Evolutionary conservation across 257 asterid species (phyloP).

Genomic region (Henckelia pumila): DNA sequence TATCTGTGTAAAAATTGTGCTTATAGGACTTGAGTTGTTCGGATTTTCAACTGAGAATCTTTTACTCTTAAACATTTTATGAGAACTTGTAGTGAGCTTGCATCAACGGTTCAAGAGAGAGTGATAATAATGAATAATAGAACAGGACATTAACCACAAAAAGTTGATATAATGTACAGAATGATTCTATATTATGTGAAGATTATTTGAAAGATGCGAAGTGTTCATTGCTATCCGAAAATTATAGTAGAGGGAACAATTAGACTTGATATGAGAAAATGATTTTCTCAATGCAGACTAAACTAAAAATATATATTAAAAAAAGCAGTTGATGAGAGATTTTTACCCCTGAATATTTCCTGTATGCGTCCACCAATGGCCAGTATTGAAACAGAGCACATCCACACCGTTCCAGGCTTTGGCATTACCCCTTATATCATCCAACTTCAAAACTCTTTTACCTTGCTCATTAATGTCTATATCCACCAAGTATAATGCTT

Average conservation of each 20-base stretch:
- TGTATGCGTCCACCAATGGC: slow-evolving; percentile 96
- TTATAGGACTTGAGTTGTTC: no score
- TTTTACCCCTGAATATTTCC: slow-evolving; percentile 87
- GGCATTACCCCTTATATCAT: slow-evolving; percentile 71
- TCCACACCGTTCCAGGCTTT: slow-evolving; percentile 88
- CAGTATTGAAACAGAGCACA: slow-evolving; percentile 86
- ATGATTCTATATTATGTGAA: background rate
- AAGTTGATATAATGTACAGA: background rate
- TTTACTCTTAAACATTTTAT: no score
- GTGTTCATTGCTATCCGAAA: background rate
- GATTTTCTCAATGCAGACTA: background rate
- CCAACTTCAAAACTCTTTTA: slow-evolving; percentile 71
- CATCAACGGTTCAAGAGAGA: no score
- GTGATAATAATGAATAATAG: no score
- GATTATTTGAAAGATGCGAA: background rate
- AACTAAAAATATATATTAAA: no score
- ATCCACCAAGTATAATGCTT: slow-evolving; percentile 93
- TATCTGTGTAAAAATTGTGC: no score
- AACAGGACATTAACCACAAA: background rate
- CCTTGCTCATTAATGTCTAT: slow-evolving; percentile 61
- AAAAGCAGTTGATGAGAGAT: background rate
- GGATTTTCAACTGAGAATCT: no score
- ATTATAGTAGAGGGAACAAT: background rate
- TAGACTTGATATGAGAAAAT: background rate
- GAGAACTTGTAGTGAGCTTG: no score